Percentiles rank a stretch among this genome's conserved stretches.
Conservation (phyloP, 768 basidiomycete genomes). For the Lactarius hatsudake region DNA sequence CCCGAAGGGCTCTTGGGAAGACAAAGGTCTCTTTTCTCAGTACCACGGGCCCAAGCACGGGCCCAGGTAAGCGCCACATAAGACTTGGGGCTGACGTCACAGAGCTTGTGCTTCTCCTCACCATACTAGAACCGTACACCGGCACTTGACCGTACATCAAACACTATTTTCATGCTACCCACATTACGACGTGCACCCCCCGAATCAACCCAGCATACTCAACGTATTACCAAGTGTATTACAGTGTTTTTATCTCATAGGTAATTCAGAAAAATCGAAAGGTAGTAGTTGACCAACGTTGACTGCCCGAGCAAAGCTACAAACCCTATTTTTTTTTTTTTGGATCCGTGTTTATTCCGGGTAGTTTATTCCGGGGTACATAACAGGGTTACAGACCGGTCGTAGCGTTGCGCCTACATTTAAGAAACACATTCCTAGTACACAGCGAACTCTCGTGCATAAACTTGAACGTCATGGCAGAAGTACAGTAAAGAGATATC, state of each 20-base stretch:
- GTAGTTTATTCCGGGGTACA: no score
- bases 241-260: not conserved
- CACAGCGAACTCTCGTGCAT: not conserved
- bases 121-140: no score
- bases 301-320: not conserved
- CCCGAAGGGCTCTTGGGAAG: slow-evolving; percentile 68
- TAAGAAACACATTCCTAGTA: no score
- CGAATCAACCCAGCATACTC: not conserved
- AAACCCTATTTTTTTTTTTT: no score
- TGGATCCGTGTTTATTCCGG: no score
- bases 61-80: slow-evolving; percentile 44
- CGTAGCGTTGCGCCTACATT: no score
- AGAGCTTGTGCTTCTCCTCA: slow-evolving; percentile 29
- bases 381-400: no score
- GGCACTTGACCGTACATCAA: no score
- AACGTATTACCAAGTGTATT: no score
- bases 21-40: slow-evolving; percentile 49
- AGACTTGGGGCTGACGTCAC: slow-evolving; percentile 41
- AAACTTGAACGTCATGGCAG: not conserved
- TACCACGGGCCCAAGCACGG: slow-evolving; percentile 35
- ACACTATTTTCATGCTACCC: no score
- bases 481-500: not conserved
- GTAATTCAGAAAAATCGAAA: not conserved
- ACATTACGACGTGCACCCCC: no score
- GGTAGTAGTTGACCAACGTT: not conserved